Conservation (phyloP, 1,284 basidiomycete species). For the Sanghuangporus sanghuang region DNA sequence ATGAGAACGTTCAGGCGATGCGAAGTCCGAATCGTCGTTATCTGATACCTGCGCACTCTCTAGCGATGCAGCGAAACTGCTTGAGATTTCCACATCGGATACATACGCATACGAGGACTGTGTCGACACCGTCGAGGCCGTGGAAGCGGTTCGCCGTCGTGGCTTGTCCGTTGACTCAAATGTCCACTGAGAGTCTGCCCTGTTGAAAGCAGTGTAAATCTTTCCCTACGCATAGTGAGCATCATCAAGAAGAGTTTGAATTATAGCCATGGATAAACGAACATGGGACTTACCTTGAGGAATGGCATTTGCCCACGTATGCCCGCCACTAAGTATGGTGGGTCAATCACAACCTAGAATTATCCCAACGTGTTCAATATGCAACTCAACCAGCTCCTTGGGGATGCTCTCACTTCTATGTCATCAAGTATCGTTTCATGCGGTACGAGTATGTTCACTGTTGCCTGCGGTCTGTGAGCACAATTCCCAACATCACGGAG, state of each 20-base stretch:
- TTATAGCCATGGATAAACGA: neutral
- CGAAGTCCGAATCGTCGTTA: conserved; percentile 48
- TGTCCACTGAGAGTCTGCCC: conserved; percentile 64
- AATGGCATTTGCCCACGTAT: conserved; percentile 61
- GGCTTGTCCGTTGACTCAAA: conserved; percentile 60
- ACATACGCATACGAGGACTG: conserved; percentile 74
- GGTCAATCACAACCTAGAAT: conserved; percentile 63
- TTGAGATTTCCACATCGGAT: conserved; percentile 74
- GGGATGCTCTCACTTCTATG: conserved; percentile 46
- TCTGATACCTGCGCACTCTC: conserved; percentile 69
- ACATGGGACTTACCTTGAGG: conserved; percentile 50
- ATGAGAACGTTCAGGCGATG: conserved; percentile 13
- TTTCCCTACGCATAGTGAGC: conserved; percentile 44
- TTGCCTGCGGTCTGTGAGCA: conserved; percentile 45
- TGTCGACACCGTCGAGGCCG: conserved; percentile 65
- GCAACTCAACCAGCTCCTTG: neutral
- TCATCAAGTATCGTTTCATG: conserved; percentile 66
- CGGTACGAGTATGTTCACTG: conserved; percentile 69
- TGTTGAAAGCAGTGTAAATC: conserved; percentile 62
- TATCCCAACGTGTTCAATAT: neutral
- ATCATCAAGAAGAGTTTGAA: neutral
- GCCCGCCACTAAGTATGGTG: conserved; percentile 62
- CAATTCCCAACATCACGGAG: neutral
- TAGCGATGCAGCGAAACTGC: conserved; percentile 72
- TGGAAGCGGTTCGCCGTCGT: conserved; percentile 67